These are phyloP conservation scores for Malus orientalis DNA, from an alignment of 306 rosid genomes.

Conservation along the genomic window DNA sequence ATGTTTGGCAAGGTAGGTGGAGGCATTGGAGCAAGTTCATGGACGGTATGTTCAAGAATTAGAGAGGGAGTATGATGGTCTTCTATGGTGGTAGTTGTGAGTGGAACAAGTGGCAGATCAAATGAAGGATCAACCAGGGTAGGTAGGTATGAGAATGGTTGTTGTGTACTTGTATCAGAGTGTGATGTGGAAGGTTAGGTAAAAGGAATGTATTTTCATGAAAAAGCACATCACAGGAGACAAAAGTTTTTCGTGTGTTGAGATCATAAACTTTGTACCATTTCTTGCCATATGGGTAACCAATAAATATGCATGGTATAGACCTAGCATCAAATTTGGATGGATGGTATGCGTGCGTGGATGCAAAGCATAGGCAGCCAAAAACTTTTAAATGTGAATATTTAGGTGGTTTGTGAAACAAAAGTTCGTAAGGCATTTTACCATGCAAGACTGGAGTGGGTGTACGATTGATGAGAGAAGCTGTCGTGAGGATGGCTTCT, in stretches of 20 bases:
- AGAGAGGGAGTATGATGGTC: rapidly evolving
- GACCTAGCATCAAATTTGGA: background rate
- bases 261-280: background rate
- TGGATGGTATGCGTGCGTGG: background rate
- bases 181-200: no score
- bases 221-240: no score
- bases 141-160: no score
- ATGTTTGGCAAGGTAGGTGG: no score
- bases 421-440: background rate
- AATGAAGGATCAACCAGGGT: no score
- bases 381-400: background rate
- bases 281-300: background rate
- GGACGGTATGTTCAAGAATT: no score
- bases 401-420: background rate
- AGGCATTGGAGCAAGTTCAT: no score
- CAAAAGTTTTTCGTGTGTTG: no score
- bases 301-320: background rate
- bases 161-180: no score
- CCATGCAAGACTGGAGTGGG: background rate
- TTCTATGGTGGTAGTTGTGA: no score
- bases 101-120: no score
- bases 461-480: background rate
- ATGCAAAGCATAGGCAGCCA: background rate
- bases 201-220: no score
- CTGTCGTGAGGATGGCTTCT: background rate